Evolutionary conservation across 1,284 basidiomycete genomes (phyloP).

Genomic region (Xerocomus nothofagi): DNA sequence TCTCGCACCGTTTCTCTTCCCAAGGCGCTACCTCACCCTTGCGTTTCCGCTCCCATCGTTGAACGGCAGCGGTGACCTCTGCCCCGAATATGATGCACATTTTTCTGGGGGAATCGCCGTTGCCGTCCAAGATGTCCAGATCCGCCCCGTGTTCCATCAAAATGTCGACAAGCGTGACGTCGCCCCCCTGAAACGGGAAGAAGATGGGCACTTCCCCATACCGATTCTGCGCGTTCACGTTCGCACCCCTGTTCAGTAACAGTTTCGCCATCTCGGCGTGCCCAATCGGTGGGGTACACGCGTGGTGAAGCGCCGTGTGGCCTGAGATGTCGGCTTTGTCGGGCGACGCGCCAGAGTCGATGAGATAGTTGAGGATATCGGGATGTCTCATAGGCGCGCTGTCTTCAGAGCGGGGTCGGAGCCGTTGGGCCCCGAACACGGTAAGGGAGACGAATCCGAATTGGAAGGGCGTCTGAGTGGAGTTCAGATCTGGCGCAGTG

Average conservation of each 20-base stretch:
- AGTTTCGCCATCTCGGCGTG: constrained; percentile 36
- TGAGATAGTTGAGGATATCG: constrained; percentile 43
- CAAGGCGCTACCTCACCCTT: constrained; percentile 42
- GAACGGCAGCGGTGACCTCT: constrained; percentile 45
- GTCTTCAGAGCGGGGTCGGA: constrained; percentile 15
- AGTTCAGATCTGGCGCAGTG: constrained; percentile 41
- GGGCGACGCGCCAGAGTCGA: constrained; percentile 42
- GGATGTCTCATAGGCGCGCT: constrained; percentile 28
- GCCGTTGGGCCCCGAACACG: constrained; percentile 44
- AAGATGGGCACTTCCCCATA: constrained; percentile 48
- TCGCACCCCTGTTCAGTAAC: constrained; percentile 45
- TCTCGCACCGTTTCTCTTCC: constrained; percentile 43
- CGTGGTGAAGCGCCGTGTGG: constrained; percentile 50
- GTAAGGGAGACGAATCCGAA: constrained; percentile 48
- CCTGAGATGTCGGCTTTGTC: constrained; percentile 49
- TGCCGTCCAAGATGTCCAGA: constrained; percentile 47
- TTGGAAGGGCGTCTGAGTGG: constrained; percentile 47
- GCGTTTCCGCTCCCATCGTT: constrained; percentile 49
- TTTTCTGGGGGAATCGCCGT: constrained; percentile 38
- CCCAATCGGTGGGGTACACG: constrained; percentile 33
- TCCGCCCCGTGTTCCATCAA: constrained; percentile 52
- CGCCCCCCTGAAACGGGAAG: constrained; percentile 38
- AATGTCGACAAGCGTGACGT: constrained; percentile 40
- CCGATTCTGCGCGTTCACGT: constrained; percentile 46
- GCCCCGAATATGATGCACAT: constrained; percentile 43